Percentiles rank a stretch among this genome's conserved stretches.
Evolutionary conservation across 768 basidiomycete genomes (phyloP).

Genomic region (Boletus huronensis): DNA sequence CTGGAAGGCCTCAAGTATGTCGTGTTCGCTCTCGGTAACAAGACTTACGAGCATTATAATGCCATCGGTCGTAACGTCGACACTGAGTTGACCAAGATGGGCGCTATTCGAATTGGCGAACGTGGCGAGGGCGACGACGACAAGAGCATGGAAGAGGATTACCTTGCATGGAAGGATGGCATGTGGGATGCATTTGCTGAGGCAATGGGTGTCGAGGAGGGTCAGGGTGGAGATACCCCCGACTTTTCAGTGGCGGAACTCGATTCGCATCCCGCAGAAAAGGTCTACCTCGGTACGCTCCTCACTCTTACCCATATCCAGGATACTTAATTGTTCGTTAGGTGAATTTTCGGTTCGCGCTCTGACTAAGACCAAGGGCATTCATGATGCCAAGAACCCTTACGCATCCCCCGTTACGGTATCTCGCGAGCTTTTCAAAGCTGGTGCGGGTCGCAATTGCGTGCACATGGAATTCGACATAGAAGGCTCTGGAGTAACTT

Average conservation of each 20-base stretch:
- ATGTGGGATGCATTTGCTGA: constrained; percentile 93
- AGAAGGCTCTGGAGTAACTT: constrained; percentile 94
- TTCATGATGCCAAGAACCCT: constrained; percentile 98
- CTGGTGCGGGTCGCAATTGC: constrained; percentile 78
- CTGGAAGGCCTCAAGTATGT: constrained; percentile 91
- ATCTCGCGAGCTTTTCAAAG: constrained; percentile 80
- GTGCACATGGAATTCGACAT: constrained; percentile 92
- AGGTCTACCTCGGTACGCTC: constrained; percentile 84
- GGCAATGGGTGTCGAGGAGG: constrained; percentile 87
- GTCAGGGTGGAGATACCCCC: constrained; percentile 90
- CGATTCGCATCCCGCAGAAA: constrained; percentile 68
- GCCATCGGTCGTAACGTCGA: constrained; percentile 83
- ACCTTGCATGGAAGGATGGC: constrained; percentile 96
- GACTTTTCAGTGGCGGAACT: constrained; percentile 93
- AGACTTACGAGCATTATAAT: constrained; percentile 96
- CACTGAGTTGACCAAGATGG: constrained; percentile 66
- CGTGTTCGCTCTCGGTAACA: constrained; percentile 89
- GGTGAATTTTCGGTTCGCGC: constrained; percentile 96
- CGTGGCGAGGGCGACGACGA: constrained; percentile 98
- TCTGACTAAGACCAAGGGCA: constrained; percentile 88
- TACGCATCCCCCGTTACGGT: constrained; percentile 78
- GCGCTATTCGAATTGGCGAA: constrained; percentile 80
- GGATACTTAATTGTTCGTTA: constrained; percentile 24
- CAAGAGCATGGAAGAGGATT: constrained; percentile 99
- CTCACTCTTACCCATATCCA: background rate